These are phyloP conservation scores for Pachysandra terminalis DNA, from an alignment of 164 flowering plant species.

Conservation along the genomic window DNA sequence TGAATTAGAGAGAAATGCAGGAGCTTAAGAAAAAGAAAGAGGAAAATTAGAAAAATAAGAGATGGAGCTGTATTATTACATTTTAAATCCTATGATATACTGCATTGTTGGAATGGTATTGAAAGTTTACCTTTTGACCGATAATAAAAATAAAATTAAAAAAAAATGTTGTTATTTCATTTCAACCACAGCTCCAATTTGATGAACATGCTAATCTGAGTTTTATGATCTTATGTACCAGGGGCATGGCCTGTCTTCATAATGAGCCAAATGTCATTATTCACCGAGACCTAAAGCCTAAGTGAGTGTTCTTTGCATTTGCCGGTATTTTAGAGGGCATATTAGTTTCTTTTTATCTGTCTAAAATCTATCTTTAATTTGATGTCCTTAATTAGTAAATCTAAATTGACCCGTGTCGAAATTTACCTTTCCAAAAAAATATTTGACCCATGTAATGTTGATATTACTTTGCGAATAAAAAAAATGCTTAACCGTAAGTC, in stretches of 20 bases:
- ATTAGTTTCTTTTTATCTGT: background rate
- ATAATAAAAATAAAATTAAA: no score
- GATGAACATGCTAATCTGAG: slow-evolving; percentile 1
- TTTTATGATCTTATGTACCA: slow-evolving; percentile 25
- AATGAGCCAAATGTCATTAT: slow-evolving; percentile 95
- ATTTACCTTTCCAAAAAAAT: no score
- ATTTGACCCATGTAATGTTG: no score
- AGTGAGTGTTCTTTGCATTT: slow-evolving; percentile 38
- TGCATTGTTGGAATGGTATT: background rate
- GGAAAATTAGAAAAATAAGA: background rate
- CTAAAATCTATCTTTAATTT: no score
- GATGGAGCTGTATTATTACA: no score
- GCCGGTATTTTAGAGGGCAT: background rate
- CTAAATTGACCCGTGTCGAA: no score
- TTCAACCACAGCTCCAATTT: background rate
- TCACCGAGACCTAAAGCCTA: slow-evolving; percentile 96
- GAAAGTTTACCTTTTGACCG: background rate
- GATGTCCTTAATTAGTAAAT: background rate
- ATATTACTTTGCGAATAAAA: background rate
- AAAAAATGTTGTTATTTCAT: no score
- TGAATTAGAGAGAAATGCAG: background rate
- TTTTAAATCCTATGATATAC: background rate
- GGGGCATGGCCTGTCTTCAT: slow-evolving; percentile 99
- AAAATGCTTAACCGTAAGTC: background rate
- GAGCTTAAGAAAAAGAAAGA: background rate